A percentile compares a stretch with the other conserved stretches of the same genome.
Conservation (phyloP, 257 asterid genomes). For the Gentiana straminea region DNA sequence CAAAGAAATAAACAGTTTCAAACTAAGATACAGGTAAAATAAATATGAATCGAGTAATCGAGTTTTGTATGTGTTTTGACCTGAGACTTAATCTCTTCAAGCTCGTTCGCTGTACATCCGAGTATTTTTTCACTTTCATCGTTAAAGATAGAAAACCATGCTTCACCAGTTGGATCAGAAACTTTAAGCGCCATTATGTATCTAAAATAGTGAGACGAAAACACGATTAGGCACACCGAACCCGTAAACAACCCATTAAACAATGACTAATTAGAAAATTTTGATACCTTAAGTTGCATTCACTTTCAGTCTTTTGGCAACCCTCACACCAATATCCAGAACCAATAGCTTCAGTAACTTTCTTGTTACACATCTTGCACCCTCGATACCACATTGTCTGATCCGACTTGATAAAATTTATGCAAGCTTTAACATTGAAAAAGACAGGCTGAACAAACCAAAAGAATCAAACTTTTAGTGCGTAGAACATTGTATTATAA, state of each 20-base stretch:
- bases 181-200: constrained; percentile 61
- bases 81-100: constrained; percentile 56
- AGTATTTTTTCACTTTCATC: constrained; percentile 71
- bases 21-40: no score
- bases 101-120: constrained; percentile 77
- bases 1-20: background rate
- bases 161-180: constrained; percentile 87
- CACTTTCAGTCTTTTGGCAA: constrained; percentile 54
- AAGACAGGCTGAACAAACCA: constrained; percentile 44
- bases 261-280: background rate
- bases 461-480: background rate
- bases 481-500: background rate
- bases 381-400: constrained; percentile 96
- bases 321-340: constrained; percentile 85
- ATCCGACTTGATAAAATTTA: constrained; percentile 66
- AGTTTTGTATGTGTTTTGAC: constrained; percentile 14
- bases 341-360: constrained; percentile 76
- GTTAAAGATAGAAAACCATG: constrained; percentile 59
- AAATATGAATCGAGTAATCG: no score
- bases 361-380: constrained; percentile 84
- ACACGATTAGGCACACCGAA: background rate
- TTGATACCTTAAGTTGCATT: constrained; percentile 59
- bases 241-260: background rate
- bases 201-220: constrained; percentile 23
- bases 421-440: constrained; percentile 58